Conservation (phyloP, 2,329 filamentous ascomycete species). For the Esteya vermicola region DNA sequence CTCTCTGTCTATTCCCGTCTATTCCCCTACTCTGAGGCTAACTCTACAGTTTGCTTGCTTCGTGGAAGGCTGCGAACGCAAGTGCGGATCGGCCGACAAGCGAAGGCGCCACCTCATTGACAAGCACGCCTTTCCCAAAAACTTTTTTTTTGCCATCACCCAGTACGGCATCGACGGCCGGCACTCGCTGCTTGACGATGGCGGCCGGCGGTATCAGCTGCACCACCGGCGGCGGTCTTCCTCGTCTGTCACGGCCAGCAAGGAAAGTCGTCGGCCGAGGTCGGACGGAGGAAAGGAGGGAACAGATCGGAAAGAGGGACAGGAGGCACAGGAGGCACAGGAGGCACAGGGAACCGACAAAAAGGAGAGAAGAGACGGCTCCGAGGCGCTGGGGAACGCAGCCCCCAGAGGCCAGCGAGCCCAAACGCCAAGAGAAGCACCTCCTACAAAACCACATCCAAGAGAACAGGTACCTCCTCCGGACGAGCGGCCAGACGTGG, state of each 20-base stretch:
- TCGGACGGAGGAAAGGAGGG: not conserved
- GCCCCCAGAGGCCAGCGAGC: too few relatives aligned
- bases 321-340: not conserved
- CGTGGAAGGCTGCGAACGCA: constrained; percentile 72
- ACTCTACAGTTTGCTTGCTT: constrained; percentile 67
- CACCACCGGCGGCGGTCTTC: constrained; percentile 32
- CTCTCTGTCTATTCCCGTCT: not conserved
- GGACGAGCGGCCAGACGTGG: constrained; percentile 13
- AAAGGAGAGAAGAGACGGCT: not conserved
- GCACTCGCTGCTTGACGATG: constrained; percentile 60
- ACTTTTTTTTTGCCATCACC: constrained; percentile 78
- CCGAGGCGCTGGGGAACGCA: too few relatives aligned
- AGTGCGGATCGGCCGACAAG: constrained; percentile 73
- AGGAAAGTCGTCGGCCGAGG: constrained; percentile 9
- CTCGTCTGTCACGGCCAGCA: constrained; percentile 21
- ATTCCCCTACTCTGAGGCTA: not conserved
- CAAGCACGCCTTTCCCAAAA: constrained; percentile 82
- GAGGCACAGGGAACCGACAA: not conserved
- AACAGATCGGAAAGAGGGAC: not conserved
- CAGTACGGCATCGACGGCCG: constrained; percentile 81
- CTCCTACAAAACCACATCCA: too few relatives aligned
- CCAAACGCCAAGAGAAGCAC: too few relatives aligned
- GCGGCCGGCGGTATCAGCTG: constrained; percentile 13
- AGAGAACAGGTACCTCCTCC: too few relatives aligned
- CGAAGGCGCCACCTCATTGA: constrained; percentile 80